phyloP scores from a whole-genome alignment of 495 filamentous ascomycete genomes.

The Choiromyces venosus region DNA sequence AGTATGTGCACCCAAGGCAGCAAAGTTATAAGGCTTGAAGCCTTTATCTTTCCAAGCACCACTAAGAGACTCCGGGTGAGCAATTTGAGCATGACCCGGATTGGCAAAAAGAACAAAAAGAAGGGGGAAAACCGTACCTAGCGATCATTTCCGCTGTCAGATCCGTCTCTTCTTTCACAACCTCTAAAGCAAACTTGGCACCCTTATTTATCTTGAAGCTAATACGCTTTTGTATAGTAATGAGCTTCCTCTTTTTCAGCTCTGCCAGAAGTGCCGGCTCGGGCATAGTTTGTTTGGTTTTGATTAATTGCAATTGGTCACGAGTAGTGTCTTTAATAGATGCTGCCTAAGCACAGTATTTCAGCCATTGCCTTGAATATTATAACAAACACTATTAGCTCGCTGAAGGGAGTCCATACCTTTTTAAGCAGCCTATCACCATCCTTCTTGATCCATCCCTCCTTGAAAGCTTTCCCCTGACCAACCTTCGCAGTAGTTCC shows the following conservation, averaged over 20 bases:
- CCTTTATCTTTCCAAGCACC: conserved; percentile 76
- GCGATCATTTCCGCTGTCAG: conserved; percentile 88
- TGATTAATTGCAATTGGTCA: conserved; percentile 64
- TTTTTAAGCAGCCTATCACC: conserved; percentile 53
- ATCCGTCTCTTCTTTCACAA: conserved; percentile 91
- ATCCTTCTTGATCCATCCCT: conserved; percentile 91
- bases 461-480: conserved; percentile 93
- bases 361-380: conserved; percentile 9
- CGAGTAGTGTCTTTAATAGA: conserved; percentile 73
- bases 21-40: conserved; percentile 98
- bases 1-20: conserved; percentile 73
- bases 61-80: conserved; percentile 38
- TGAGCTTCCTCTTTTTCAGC: conserved; percentile 81
- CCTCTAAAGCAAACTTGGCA: conserved; percentile 73
- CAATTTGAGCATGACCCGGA: not conserved
- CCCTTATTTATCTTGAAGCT: conserved; percentile 78
- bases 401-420: conserved; percentile 6
- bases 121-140: conserved; percentile 44
- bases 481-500: conserved; percentile 82
- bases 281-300: conserved; percentile 59
- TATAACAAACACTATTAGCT: not conserved
- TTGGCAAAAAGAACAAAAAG: not conserved
- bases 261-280: conserved; percentile 70
- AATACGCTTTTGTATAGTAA: conserved; percentile 75
- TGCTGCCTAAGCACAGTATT: conserved; percentile 48